Evolutionary conservation across 2,329 filamentous ascomycete species (phyloP).

Genomic region (Exophiala sp.): DNA sequence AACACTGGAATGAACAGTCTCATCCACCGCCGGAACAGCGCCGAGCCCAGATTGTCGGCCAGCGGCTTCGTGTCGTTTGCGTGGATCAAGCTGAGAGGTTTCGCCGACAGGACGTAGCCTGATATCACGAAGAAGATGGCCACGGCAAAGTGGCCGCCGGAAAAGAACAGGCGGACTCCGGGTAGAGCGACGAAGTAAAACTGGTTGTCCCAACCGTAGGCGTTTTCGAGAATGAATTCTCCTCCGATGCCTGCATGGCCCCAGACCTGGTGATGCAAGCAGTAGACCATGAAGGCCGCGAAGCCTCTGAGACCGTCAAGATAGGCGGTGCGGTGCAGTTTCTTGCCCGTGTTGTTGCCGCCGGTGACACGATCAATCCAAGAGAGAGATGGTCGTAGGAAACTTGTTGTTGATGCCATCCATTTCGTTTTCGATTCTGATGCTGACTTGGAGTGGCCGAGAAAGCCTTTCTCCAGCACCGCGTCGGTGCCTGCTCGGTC

Average conservation of each 20-base stretch:
- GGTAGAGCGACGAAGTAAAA: constrained; percentile 55
- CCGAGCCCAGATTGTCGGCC: constrained; percentile 49
- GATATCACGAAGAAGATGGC: constrained; percentile 49
- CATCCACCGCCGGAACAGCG: constrained; percentile 42
- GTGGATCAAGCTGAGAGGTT: constrained; percentile 42
- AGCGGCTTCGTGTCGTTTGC: constrained; percentile 39
- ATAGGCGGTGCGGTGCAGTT: constrained; percentile 47
- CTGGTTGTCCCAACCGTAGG: constrained; percentile 49
- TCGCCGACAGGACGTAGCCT: constrained; percentile 46
- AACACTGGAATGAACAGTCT: constrained; percentile 44
- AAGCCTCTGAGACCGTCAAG: constrained; percentile 65
- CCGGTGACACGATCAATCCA: not conserved
- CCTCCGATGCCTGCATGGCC: constrained; percentile 45
- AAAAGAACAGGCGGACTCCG: constrained; percentile 57
- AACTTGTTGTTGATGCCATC: not conserved
- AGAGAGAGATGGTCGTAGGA: not conserved
- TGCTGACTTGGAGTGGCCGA: not conserved
- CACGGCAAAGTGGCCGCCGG: constrained; percentile 41
- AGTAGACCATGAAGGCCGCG: constrained; percentile 65
- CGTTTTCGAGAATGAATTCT: constrained; percentile 48
- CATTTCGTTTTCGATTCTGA: too few relatives aligned
- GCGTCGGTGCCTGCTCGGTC: not conserved
- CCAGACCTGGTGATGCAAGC: constrained; percentile 60
- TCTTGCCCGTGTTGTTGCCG: not conserved
- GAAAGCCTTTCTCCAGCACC: not conserved